phyloP scores from a whole-genome alignment of 768 basidiomycete species.

The Gymnopilus dilepis region DNA sequence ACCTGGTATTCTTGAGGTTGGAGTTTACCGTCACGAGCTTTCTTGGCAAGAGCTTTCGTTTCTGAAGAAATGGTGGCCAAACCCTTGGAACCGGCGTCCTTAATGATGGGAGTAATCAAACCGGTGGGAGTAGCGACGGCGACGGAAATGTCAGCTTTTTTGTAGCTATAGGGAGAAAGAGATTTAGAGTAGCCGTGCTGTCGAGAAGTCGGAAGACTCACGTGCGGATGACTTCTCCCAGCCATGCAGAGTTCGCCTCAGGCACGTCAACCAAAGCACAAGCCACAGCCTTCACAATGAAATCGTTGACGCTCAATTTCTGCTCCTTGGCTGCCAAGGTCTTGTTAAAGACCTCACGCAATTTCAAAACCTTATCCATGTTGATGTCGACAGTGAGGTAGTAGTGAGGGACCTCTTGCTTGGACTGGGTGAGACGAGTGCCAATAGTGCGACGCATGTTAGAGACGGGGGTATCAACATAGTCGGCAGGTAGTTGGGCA shows the following conservation, averaged over 20 bases:
- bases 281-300: slow-evolving; percentile 93
- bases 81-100: slow-evolving; percentile 91
- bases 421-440: slow-evolving; percentile 87
- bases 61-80: slow-evolving; percentile 92
- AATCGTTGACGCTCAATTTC: slow-evolving; percentile 98
- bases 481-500: slow-evolving; percentile 64
- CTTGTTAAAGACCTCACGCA: slow-evolving; percentile 96
- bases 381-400: slow-evolving; percentile 94
- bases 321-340: slow-evolving; percentile 87
- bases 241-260: slow-evolving; percentile 97
- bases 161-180: slow-evolving; percentile 62
- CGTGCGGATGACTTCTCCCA: slow-evolving; percentile 95
- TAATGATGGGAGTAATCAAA: slow-evolving; percentile 96
- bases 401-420: slow-evolving; percentile 96
- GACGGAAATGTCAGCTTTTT: slow-evolving; percentile 95
- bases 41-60: slow-evolving; percentile 90
- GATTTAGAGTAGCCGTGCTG: not conserved
- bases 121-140: slow-evolving; percentile 97
- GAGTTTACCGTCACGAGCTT: slow-evolving; percentile 96
- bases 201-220: slow-evolving; percentile 44
- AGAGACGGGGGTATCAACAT: slow-evolving; percentile 87
- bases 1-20: slow-evolving; percentile 97
- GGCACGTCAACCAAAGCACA: slow-evolving; percentile 94
- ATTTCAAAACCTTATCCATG: slow-evolving; percentile 95
- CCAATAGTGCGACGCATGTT: slow-evolving; percentile 97